Evolutionary conservation across 805 yeast species (phyloP).

Genomic region (Lipomyces japonicus): DNA sequence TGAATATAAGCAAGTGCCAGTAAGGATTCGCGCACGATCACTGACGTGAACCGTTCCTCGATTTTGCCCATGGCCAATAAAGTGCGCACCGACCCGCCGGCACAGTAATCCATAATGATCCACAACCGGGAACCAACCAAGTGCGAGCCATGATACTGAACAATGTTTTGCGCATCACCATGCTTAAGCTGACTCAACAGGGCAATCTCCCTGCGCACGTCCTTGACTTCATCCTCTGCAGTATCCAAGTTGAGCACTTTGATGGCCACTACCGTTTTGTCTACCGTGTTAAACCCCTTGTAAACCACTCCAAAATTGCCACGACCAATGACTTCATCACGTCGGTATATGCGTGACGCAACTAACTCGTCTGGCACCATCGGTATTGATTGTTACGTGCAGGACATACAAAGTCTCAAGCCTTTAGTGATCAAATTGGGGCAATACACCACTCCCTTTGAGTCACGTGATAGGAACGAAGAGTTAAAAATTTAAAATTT

Average conservation of each 20-base stretch:
- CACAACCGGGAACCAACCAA: constrained; percentile 86
- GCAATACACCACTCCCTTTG: too few species aligned
- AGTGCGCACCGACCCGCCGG: constrained; percentile 92
- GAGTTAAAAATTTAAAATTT: too few species aligned
- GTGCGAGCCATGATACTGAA: constrained; percentile 86
- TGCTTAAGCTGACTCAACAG: constrained; percentile 76
- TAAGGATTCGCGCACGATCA: constrained; percentile 79
- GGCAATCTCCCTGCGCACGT: constrained; percentile 89
- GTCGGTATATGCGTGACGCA: constrained; percentile 45
- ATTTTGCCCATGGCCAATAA: constrained; percentile 59
- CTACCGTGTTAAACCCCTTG: constrained; percentile 57
- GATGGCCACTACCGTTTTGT: constrained; percentile 82
- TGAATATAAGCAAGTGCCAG: constrained; percentile 79
- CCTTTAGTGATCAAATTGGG: too few species aligned
- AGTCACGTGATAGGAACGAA: too few species aligned
- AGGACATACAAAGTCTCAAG: too few species aligned
- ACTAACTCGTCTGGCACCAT: constrained; percentile 1
- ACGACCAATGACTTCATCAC: constrained; percentile 88
- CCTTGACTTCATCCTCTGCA: constrained; percentile 88
- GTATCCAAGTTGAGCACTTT: constrained; percentile 90
- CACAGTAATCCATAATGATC: constrained; percentile 97
- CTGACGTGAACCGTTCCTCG: constrained; percentile 77
- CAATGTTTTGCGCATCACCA: constrained; percentile 72
- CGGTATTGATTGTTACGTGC: too few species aligned
- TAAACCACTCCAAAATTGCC: constrained; percentile 98